A percentile compares a stretch with the other conserved stretches of the same genome.
phyloP scores from a whole-genome alignment of 352 stramenopile genomes.

The Phytophthora niederhauseri region DNA sequence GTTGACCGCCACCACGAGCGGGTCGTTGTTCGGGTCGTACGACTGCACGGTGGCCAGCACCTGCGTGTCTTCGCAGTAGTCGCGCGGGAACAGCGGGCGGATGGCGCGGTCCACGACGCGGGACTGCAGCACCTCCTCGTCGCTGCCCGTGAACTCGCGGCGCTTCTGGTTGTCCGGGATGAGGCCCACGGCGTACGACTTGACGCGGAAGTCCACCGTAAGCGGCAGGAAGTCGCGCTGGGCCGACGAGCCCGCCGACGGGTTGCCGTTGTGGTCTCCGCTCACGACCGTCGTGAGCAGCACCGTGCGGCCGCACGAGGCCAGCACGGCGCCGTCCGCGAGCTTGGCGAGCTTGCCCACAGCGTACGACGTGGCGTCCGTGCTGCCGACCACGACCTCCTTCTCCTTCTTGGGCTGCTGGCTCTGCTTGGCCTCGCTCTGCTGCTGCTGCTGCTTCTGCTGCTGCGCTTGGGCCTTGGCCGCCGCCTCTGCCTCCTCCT shows the following conservation, averaged over 20 bases:
- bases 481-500: constrained; percentile 22
- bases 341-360: constrained; percentile 85
- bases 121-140: constrained; percentile 97
- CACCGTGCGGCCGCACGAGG: constrained; percentile 81
- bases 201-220: constrained; percentile 95
- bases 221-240: constrained; percentile 88
- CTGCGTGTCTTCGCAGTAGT: constrained; percentile 97
- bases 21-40: constrained; percentile 84
- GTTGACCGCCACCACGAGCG: constrained; percentile 90
- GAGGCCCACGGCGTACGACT: constrained; percentile 82
- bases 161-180: constrained; percentile 91
- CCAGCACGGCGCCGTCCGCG: constrained; percentile 87
- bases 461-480: constrained; percentile 14
- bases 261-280: constrained; percentile 44
- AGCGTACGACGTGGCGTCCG: constrained; percentile 58
- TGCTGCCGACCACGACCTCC: constrained; percentile 52
- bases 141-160: constrained; percentile 89
- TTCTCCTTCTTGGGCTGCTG: constrained; percentile 23
- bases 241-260: constrained; percentile 17
- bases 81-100: constrained; percentile 94
- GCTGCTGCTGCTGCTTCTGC: constrained; percentile 3
- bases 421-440: constrained; percentile 14
- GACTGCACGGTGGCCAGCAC: constrained; percentile 92
- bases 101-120: constrained; percentile 97
- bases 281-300: constrained; percentile 90